Conservation (phyloP, 2,329 filamentous ascomycete genomes). For the Penicillium sp. region DNA sequence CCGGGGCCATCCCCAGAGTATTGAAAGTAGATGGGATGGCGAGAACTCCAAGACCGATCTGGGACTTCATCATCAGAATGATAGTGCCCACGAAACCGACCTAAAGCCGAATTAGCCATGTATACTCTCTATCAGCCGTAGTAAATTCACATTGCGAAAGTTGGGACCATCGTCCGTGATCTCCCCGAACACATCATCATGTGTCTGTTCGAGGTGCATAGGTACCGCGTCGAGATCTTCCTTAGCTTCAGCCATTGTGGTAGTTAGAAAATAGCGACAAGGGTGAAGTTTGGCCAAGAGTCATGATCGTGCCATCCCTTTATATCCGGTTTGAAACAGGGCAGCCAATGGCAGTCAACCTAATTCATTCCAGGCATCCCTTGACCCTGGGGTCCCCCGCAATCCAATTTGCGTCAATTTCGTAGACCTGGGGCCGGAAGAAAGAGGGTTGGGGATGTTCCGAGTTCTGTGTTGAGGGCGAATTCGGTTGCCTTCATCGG, state of each 20-base stretch:
- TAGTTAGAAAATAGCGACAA: no score
- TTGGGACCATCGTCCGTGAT: constrained; percentile 1
- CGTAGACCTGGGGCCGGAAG: background rate
- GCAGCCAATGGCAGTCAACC: background rate
- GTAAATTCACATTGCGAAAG: background rate
- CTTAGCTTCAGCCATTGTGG: background rate
- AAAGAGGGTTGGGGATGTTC: background rate
- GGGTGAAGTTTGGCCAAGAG: background rate
- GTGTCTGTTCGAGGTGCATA: no score
- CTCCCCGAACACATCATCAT: constrained; percentile 5
- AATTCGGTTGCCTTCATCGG: background rate
- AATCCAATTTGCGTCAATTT: background rate
- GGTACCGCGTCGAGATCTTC: no score
- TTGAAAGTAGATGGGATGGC: constrained; percentile 4
- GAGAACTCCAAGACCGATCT: constrained; percentile 10
- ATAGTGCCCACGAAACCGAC: constrained; percentile 6
- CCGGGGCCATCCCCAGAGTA: constrained; percentile 2
- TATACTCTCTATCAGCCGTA: background rate
- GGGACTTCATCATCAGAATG: constrained; percentile 7
- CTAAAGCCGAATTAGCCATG: background rate
- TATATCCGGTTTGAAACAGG: background rate
- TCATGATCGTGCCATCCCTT: background rate
- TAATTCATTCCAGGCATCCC: background rate
- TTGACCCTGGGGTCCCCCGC: background rate
- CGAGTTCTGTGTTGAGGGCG: background rate